phyloP scores from a whole-genome alignment of 1,139 yeast species.

The Geotrichum fermentans region DNA sequence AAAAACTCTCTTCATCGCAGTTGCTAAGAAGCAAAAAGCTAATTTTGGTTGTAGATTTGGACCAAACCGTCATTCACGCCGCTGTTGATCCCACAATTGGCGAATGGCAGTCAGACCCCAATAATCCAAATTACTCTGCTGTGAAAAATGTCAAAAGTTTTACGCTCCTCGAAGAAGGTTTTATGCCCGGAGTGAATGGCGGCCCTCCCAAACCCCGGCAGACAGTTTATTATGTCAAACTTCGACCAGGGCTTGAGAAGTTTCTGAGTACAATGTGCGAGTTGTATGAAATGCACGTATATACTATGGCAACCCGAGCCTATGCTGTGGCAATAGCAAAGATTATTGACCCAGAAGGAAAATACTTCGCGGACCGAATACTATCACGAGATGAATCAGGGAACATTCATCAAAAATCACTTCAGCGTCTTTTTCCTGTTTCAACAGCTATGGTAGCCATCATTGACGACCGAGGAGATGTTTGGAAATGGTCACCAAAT shows the following conservation, averaged over 20 bases:
- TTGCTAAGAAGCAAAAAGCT: slow-evolving; percentile 61
- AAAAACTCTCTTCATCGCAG: slow-evolving; percentile 58
- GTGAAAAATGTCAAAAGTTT: slow-evolving; percentile 78
- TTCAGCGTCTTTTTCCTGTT: slow-evolving; percentile 86
- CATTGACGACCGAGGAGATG: slow-evolving; percentile 97
- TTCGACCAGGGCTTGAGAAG: slow-evolving; percentile 78
- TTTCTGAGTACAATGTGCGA: slow-evolving; percentile 62
- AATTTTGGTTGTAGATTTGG: slow-evolving; percentile 90
- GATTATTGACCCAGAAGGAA: slow-evolving; percentile 85
- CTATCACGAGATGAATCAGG: slow-evolving; percentile 95
- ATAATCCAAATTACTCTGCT: slow-evolving; percentile 78
- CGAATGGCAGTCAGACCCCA: slow-evolving; percentile 87
- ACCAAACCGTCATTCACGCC: slow-evolving; percentile 96
- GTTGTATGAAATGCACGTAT: slow-evolving; percentile 83
- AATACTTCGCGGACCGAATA: slow-evolving; percentile 84
- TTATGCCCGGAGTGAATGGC: slow-evolving; percentile 40
- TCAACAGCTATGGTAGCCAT: slow-evolving; percentile 95
- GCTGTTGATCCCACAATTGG: slow-evolving; percentile 97
- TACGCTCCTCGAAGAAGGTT: slow-evolving; percentile 68
- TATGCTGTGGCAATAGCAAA: slow-evolving; percentile 88
- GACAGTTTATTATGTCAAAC: slow-evolving; percentile 67
- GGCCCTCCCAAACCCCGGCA: slow-evolving; percentile 20
- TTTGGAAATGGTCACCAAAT: slow-evolving; percentile 96
- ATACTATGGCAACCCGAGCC: slow-evolving; percentile 97
- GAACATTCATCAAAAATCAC: slow-evolving; percentile 79